Evolutionary conservation across 108 stramenopile genomes (phyloP).

Genomic region (Skeletonema grethae): DNA sequence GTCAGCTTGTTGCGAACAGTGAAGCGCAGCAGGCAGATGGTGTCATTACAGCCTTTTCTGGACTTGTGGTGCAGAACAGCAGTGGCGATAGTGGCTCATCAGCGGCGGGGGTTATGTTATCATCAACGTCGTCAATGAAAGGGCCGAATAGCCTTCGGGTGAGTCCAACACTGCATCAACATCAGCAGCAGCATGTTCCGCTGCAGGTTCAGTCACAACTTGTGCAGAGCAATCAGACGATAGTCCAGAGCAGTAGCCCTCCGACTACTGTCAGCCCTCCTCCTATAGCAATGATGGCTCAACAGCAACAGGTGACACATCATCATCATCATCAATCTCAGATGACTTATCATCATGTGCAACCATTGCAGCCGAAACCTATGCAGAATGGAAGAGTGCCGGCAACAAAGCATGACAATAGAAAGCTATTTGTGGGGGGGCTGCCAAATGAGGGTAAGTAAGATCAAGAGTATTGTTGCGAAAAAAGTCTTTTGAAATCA

Average conservation of each 20-base stretch:
- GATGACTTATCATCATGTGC: neutral
- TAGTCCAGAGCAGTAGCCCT: neutral
- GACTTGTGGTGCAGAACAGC: neutral
- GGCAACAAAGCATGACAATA: conserved; percentile 56
- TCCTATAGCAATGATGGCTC: neutral
- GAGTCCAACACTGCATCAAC: no score
- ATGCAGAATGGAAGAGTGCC: conserved; percentile 41
- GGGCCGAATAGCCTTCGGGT: no score
- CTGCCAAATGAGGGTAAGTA: conserved; percentile 59
- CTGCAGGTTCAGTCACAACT: neutral
- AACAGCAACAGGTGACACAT: no score
- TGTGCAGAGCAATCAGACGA: neutral
- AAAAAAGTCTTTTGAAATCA: no score
- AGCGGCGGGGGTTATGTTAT: neutral
- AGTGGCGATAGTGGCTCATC: neutral
- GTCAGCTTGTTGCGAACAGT: neutral
- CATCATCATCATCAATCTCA: neutral
- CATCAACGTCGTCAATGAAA: neutral
- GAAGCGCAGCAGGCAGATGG: neutral
- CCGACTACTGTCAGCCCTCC: conserved; percentile 1
- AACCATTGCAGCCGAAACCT: conserved; percentile 4
- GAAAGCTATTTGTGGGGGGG: conserved; percentile 86
- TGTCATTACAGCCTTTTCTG: neutral
- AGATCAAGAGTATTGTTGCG: no score
- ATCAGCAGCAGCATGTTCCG: no score